A percentile compares a stretch with the other conserved stretches of the same genome.
phyloP scores from a whole-genome alignment of 2,329 filamentous ascomycete genomes.

The Diatrype stigma region DNA sequence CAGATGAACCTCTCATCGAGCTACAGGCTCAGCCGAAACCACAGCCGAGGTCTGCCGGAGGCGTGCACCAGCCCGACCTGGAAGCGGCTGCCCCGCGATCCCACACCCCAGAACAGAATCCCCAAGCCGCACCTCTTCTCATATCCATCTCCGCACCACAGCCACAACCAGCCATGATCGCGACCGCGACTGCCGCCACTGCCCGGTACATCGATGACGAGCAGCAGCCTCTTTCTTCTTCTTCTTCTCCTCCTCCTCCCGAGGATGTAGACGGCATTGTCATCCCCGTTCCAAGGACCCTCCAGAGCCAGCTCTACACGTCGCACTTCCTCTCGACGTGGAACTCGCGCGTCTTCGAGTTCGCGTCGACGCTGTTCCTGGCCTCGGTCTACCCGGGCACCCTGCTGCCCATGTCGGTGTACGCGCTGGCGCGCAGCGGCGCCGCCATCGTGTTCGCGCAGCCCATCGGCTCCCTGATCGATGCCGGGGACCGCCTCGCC shows the following conservation, averaged over 20 bases:
- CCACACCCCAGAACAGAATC: not conserved
- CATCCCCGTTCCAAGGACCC: not conserved
- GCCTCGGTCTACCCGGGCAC: slow-evolving; percentile 54
- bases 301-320: slow-evolving; percentile 40
- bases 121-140: no score
- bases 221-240: no score
- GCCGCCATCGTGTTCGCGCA: slow-evolving; percentile 57
- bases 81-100: not conserved
- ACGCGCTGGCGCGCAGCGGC: slow-evolving; percentile 57
- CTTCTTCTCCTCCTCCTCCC: no score
- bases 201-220: not conserved
- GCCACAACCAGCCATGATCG: not conserved
- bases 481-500: slow-evolving; percentile 46
- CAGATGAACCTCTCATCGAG: not conserved
- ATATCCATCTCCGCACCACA: no score
- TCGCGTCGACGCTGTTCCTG: slow-evolving; percentile 56
- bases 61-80: not conserved
- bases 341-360: slow-evolving; percentile 63
- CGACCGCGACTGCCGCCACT: not conserved
- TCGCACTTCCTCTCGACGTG: slow-evolving; percentile 61
- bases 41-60: no score
- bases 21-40: not conserved
- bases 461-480: slow-evolving; percentile 55
- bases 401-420: slow-evolving; percentile 63
- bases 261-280: no score